Base-by-base conservation (phyloP, 352 stramenopile genomes). In the Globisporangium viniferum region DNA sequence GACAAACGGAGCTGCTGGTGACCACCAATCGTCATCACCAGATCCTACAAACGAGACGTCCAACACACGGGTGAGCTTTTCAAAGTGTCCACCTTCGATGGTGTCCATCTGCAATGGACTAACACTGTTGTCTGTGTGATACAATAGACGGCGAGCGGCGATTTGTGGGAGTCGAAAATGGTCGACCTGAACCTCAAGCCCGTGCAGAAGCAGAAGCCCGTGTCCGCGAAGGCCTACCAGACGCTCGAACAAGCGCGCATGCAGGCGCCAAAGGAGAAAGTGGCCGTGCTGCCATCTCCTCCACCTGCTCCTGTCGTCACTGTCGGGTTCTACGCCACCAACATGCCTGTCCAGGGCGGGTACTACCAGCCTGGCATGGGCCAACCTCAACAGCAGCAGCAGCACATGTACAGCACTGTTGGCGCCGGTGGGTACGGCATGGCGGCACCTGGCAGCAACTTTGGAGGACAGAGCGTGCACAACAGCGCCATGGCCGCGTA, bases 161-260 rank as follows among this genome's bases (percentile, higher is more conserved):
- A 91, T 67, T 60, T 94, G 66, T 92, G 86, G 86, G 79, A 77
- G 4, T 91, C 86, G 46, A 78, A 71, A 58, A 92, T 94, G 71
- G 84, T 92, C 27, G 83, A 92, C 48, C 65, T 94, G 51, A 89
- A 94, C 68, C 69, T 94, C 46, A 90, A 89, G 29, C 73, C 78
- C 1, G 61, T 77, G 24, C 68, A 85, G 58, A 81, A 85, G 62
- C 72, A 62, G 18, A 73, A 84, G 48, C 59, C 73, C n/a, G 72
- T 80, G 3, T 77, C 73, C 3, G 73, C 76, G 20, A 86, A 82
- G 60, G 80, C 64, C 63, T 83, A 87, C 56, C 86, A 92, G 66
- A 90, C 86, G 24, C 66, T 94, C 15, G 86, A 92, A 62, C 86
- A 94, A 57, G 86, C 86, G 29, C 81, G 84, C 9, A 62, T 88